phyloP scores from a whole-genome alignment of 176 grass and related monocot species.

The Metroxylon sagu region DNA sequence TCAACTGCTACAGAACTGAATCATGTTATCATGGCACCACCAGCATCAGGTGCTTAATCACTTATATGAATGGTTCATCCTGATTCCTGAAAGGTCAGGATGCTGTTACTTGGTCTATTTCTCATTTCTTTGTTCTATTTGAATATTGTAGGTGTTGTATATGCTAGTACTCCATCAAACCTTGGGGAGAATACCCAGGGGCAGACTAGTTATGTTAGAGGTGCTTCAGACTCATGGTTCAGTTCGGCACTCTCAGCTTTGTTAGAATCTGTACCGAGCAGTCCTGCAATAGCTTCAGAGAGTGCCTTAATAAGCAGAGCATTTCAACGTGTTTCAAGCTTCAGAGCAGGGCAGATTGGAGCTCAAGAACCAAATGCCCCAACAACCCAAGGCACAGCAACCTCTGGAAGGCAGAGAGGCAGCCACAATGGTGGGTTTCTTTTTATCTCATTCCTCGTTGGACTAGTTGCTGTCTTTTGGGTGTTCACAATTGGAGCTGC shows the following conservation, averaged over 20 bases:
- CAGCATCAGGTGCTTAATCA: constrained; percentile 52
- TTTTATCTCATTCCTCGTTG: constrained; percentile 52
- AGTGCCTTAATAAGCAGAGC: constrained; percentile 51
- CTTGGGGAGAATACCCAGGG: constrained; percentile 17
- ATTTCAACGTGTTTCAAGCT: constrained; percentile 75
- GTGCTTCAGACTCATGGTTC: constrained; percentile 52
- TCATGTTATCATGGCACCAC: constrained; percentile 31
- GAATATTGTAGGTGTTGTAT: constrained; percentile 37
- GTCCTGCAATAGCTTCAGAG: constrained; percentile 78
- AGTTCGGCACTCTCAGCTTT: constrained; percentile 43
- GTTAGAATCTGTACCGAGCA: constrained; percentile 65
- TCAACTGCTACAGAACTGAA: constrained; percentile 21
- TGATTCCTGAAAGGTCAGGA: background rate
- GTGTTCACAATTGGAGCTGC: constrained; percentile 41
- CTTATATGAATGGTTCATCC: constrained; percentile 1
- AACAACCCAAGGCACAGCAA: constrained; percentile 18
- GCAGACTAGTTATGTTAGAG: constrained; percentile 11
- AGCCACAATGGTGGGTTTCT: constrained; percentile 31
- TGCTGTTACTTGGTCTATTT: background rate
- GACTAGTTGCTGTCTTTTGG: constrained; percentile 58
- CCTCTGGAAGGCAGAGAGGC: constrained; percentile 28
- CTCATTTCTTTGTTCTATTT: constrained; percentile 15
- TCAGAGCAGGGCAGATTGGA: constrained; percentile 44
- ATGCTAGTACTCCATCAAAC: constrained; percentile 15
- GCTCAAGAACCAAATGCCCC: constrained; percentile 2